These are phyloP conservation scores for Cajanus cajan DNA, from an alignment of 306 rosid genomes.

Conservation along the genomic window DNA sequence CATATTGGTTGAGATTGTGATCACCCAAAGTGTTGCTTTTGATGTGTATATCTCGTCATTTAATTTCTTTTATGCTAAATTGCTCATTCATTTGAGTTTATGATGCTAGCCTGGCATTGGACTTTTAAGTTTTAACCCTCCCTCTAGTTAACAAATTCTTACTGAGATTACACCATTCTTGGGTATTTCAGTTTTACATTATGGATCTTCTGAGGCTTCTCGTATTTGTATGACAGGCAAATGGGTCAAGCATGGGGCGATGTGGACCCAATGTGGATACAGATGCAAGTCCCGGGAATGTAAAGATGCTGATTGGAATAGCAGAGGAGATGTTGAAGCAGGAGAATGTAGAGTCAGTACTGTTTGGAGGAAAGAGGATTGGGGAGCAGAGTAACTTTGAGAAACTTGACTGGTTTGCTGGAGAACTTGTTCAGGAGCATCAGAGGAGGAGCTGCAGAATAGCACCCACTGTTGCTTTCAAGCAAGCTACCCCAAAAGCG, in stretches of 20 bases:
- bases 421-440: slow-evolving; percentile 93
- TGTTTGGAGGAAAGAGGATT: slow-evolving; percentile 88
- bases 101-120: not conserved
- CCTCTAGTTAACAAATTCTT: not conserved
- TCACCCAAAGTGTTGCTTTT: slow-evolving; percentile 4
- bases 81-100: not conserved
- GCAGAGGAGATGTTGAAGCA: slow-evolving; percentile 94
- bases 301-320: slow-evolving; percentile 67
- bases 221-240: slow-evolving; percentile 58
- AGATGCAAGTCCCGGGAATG: slow-evolving; percentile 76
- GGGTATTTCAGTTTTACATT: not conserved
- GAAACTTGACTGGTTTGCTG: slow-evolving; percentile 98
- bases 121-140: not conserved
- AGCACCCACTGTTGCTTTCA: slow-evolving; percentile 99
- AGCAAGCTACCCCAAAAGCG: slow-evolving; percentile 77
- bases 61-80: not conserved
- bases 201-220: slow-evolving; percentile 4
- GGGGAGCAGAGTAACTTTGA: slow-evolving; percentile 80
- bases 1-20: slow-evolving; percentile 10
- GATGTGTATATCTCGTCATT: slow-evolving; percentile 1
- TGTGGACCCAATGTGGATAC: slow-evolving; percentile 75
- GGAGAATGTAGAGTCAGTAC: slow-evolving; percentile 91
- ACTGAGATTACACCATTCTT: not conserved
- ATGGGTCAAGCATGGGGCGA: slow-evolving; percentile 80
- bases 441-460: slow-evolving; percentile 99